Evolutionary conservation across 2,329 filamentous ascomycete genomes (phyloP).

Genomic region (Talaromyces marneffei): DNA sequence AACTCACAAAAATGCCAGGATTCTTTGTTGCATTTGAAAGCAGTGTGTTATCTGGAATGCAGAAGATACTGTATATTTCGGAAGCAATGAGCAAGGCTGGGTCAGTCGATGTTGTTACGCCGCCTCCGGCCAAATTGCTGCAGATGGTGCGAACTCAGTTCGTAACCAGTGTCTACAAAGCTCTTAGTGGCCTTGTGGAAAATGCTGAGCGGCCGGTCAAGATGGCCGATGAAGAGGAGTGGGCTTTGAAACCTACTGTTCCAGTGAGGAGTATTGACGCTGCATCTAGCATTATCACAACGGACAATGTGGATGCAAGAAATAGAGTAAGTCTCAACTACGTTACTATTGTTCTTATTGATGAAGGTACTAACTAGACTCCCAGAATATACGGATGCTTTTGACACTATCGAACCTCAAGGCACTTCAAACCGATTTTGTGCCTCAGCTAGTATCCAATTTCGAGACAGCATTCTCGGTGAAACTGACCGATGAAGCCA

Average conservation of each 20-base stretch:
- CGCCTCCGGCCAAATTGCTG: conserved; percentile 78
- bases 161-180: conserved; percentile 88
- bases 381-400: conserved; percentile 82
- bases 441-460: conserved; percentile 81
- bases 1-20: conserved; percentile 85
- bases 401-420: conserved; percentile 90
- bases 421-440: conserved; percentile 70
- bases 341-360: conserved; percentile 10
- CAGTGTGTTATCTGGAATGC: conserved; percentile 74
- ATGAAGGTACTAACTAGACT: conserved; percentile 11
- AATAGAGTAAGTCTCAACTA: conserved; percentile 50
- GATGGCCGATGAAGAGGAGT: conserved; percentile 51
- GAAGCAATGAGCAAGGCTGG: conserved; percentile 73
- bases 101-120: conserved; percentile 69
- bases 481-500: conserved; percentile 87
- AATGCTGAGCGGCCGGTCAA: conserved; percentile 77
- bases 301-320: conserved; percentile 48
- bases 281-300: conserved; percentile 38
- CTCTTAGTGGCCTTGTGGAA: conserved; percentile 90
- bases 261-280: conserved; percentile 27
- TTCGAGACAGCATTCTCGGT: conserved; percentile 94
- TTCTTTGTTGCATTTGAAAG: conserved; percentile 82
- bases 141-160: conserved; percentile 91
- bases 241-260: conserved; percentile 39
- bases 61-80: conserved; percentile 89